Evolutionary conservation across 106 monocot genomes (phyloP).

Genomic region (Dendrobium chrysotoxum): DNA sequence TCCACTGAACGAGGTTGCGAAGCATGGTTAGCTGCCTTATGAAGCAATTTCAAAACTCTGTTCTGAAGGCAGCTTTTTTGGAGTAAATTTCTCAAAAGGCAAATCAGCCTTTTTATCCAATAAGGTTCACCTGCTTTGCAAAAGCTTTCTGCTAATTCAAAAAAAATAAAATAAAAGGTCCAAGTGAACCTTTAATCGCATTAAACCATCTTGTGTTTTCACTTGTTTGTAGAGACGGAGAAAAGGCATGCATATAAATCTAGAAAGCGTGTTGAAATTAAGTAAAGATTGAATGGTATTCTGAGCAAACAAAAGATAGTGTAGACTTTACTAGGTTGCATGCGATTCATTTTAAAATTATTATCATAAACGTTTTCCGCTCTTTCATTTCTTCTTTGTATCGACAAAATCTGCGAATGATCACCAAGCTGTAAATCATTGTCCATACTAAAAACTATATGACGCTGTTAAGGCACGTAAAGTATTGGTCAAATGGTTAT

Average conservation of each 20-base stretch:
- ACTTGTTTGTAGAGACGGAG: neutral
- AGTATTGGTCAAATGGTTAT: too few species aligned
- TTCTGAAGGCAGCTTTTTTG: neutral
- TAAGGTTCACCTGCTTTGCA: neutral
- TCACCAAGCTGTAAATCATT: neutral
- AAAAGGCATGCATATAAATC: neutral
- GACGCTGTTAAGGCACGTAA: neutral
- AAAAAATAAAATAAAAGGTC: neutral
- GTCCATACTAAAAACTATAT: neutral
- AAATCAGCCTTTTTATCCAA: neutral
- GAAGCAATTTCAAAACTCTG: neutral
- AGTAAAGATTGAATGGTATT: neutral
- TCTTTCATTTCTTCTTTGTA: neutral
- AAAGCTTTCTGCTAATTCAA: neutral
- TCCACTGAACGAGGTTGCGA: neutral
- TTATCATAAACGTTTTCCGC: neutral
- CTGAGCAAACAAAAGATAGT: neutral
- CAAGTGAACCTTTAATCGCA: neutral
- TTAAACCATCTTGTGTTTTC: neutral
- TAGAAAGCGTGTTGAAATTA: neutral
- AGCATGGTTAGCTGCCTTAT: neutral
- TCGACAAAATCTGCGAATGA: neutral
- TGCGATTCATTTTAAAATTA: neutral
- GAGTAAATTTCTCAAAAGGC: neutral
- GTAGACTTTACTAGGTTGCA: neutral